Percentiles rank a stretch among this genome's conserved stretches.
Conservation (phyloP, 1,139 yeast genomes). For the Scheffersomyces illinoinensis region DNA sequence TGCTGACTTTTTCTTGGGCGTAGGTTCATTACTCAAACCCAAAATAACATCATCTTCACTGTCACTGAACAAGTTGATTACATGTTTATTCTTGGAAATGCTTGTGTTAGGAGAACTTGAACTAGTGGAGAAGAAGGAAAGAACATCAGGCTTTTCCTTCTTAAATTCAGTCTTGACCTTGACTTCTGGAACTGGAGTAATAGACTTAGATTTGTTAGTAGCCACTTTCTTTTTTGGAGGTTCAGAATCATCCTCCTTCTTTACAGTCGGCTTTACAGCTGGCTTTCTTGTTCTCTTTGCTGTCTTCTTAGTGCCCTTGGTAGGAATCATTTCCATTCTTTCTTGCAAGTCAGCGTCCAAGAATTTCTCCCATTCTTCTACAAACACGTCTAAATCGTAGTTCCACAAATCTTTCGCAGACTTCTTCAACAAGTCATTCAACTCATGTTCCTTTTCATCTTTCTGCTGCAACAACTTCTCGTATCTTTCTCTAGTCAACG, state of each 20-base stretch:
- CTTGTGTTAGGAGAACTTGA: constrained; percentile 8
- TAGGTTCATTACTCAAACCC: constrained; percentile 9
- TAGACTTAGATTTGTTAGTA: constrained; percentile 5
- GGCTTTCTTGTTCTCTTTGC: constrained; percentile 21
- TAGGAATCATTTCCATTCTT: constrained; percentile 30
- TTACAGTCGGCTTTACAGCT: constrained; percentile 13
- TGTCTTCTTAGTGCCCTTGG: constrained; percentile 30
- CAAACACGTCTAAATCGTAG: constrained; percentile 74
- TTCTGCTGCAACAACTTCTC: constrained; percentile 74
- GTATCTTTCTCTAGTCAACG: constrained; percentile 86
- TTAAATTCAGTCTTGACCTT: constrained; percentile 3
- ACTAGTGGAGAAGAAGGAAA: constrained; percentile 18
- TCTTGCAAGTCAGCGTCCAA: constrained; percentile 35
- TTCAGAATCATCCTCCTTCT: constrained; percentile 14
- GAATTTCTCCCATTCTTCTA: constrained; percentile 66
- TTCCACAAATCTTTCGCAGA: constrained; percentile 90
- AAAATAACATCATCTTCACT: constrained; percentile 35
- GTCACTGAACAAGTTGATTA: constrained; percentile 28
- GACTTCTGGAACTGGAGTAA: background rate
- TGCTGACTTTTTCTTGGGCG: background rate
- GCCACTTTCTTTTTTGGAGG: constrained; percentile 13
- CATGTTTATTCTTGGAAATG: constrained; percentile 8
- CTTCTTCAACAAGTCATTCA: constrained; percentile 62
- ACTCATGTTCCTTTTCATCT: constrained; percentile 70
- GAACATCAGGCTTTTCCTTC: constrained; percentile 15